A percentile compares a stretch with the other conserved stretches of the same genome.
These are phyloP conservation scores for Lyophyllum decastes DNA, from an alignment of 768 basidiomycete species.

Conservation along the genomic window DNA sequence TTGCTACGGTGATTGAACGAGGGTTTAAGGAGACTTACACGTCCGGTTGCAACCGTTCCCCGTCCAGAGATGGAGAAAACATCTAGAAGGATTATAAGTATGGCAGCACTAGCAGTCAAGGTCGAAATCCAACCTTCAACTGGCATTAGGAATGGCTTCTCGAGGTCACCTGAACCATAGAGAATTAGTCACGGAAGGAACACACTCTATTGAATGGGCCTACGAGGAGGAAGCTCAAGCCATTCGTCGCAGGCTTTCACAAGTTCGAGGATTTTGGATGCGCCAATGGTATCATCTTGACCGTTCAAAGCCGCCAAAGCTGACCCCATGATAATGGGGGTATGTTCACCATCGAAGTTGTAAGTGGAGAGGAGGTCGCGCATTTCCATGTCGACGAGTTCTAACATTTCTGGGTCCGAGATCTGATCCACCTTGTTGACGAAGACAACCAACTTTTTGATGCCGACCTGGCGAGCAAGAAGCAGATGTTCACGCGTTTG, in stretches of 20 bases:
- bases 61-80: conserved; percentile 98
- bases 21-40: conserved; percentile 49
- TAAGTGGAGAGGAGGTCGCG: conserved; percentile 90
- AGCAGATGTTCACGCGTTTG: conserved; percentile 98
- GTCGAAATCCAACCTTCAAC: conserved; percentile 66
- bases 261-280: conserved; percentile 77
- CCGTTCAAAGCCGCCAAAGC: conserved; percentile 94
- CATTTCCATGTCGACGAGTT: conserved; percentile 99
- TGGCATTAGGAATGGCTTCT: conserved; percentile 96
- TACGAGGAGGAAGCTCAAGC: conserved; percentile 92
- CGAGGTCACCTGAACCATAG: conserved; percentile 76
- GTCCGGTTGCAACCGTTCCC: conserved; percentile 96
- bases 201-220: conserved; percentile 28
- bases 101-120: not conserved
- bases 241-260: conserved; percentile 88
- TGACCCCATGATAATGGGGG: conserved; percentile 98
- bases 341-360: conserved; percentile 95
- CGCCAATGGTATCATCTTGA: conserved; percentile 77
- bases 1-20: not conserved
- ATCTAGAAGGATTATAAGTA: conserved; percentile 39
- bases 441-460: conserved; percentile 97
- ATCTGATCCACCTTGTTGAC: conserved; percentile 99
- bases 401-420: conserved; percentile 96
- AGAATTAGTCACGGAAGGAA: not conserved
- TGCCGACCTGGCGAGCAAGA: conserved; percentile 96